phyloP scores from a whole-genome alignment of 768 basidiomycete species.

The Cantharellus cinnabarinus region DNA sequence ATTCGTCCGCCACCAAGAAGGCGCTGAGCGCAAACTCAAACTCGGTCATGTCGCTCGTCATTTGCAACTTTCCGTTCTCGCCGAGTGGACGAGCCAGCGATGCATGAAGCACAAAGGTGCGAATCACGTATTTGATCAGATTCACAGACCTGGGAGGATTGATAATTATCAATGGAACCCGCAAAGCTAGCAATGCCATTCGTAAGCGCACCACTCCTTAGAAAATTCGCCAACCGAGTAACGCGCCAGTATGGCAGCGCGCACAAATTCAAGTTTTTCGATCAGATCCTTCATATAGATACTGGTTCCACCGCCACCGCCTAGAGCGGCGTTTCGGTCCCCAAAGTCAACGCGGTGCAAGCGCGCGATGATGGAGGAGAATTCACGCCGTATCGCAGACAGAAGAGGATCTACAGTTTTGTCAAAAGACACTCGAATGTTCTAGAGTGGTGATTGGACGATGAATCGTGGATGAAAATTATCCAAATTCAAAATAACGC shows the following conservation, averaged over 20 bases:
- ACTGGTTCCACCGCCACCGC: constrained; percentile 47
- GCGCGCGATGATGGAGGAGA: constrained; percentile 55
- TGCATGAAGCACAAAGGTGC: constrained; percentile 80
- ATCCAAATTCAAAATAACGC: constrained; percentile 8
- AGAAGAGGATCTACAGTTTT: constrained; percentile 41
- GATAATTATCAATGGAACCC: neutral
- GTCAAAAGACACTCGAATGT: constrained; percentile 30
- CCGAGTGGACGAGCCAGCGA: constrained; percentile 82
- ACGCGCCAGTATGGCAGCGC: constrained; percentile 49
- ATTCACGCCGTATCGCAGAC: constrained; percentile 55
- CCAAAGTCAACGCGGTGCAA: constrained; percentile 74
- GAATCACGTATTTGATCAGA: constrained; percentile 61
- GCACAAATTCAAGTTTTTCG: constrained; percentile 71
- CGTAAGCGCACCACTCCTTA: constrained; percentile 41
- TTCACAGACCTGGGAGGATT: constrained; percentile 28
- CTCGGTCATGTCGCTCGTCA: constrained; percentile 91
- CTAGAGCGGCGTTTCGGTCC: constrained; percentile 44
- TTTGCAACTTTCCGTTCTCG: constrained; percentile 82
- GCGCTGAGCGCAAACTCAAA: constrained; percentile 81
- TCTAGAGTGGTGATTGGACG: constrained; percentile 20
- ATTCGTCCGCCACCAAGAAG: constrained; percentile 27
- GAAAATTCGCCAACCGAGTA: constrained; percentile 53
- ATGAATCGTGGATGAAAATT: neutral
- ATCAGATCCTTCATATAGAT: constrained; percentile 81
- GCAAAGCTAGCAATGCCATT: neutral